Percentiles rank a stretch among this genome's conserved stretches.
phyloP scores from a whole-genome alignment of 345 rosid genomes.

The Heritiera littoralis region DNA sequence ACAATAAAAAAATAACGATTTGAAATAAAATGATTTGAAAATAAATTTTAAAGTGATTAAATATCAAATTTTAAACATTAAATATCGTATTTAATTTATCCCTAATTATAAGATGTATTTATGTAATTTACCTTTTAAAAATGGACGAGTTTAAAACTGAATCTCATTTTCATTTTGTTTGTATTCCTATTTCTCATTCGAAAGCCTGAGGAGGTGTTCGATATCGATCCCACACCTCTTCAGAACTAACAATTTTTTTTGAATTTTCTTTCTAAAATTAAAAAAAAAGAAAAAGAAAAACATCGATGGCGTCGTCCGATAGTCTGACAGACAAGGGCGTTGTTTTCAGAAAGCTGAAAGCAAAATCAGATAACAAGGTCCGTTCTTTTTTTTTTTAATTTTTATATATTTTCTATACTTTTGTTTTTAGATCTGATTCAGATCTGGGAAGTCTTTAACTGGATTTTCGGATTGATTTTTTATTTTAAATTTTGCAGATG shows the following conservation, averaged over 20 bases:
- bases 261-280: not conserved
- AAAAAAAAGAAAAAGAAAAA: not conserved
- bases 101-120: no score
- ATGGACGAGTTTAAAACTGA: not conserved
- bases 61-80: no score
- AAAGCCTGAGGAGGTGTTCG: constrained; percentile 29
- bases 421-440: constrained; percentile 36
- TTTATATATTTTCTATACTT: not conserved
- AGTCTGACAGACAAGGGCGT: constrained; percentile 60
- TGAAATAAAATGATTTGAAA: no score
- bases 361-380: constrained; percentile 96
- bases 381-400: not conserved
- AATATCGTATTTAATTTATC: no score
- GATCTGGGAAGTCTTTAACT: constrained; percentile 31
- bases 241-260: constrained; percentile 6
- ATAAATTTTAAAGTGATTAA: no score
- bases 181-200: no score
- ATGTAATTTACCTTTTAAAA: not conserved
- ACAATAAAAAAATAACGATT: no score
- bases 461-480: constrained; percentile 30
- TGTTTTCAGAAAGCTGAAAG: constrained; percentile 81
- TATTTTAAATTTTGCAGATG: constrained; percentile 46
- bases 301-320: constrained; percentile 70
- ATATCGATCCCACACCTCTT: constrained; percentile 32
- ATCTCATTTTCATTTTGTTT: not conserved